phyloP scores from a whole-genome alignment of 176 grass and related monocot genomes.

The Oryza meyeriana region DNA sequence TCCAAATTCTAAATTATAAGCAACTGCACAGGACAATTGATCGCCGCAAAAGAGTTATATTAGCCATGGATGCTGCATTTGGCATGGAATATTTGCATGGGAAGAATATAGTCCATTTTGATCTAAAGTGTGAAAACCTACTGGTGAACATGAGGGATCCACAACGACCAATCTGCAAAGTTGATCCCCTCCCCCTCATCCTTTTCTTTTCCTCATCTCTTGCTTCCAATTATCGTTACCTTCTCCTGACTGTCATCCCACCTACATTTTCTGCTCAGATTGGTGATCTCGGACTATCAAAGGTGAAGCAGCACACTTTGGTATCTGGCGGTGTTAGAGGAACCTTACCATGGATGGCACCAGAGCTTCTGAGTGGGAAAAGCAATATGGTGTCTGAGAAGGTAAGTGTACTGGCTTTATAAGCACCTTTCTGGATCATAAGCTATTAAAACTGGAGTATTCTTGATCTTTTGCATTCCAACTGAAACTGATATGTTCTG shows the following conservation, averaged over 20 bases:
- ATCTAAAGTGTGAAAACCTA: conserved; percentile 97
- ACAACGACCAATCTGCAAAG: conserved; percentile 93
- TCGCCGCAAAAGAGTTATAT: conserved; percentile 92
- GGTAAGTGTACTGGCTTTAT: conserved; percentile 41
- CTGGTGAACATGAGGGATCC: conserved; percentile 97
- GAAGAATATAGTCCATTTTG: conserved; percentile 98
- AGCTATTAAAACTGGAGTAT: conserved; percentile 6
- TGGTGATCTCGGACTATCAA: conserved; percentile 95
- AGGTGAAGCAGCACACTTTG: conserved; percentile 96
- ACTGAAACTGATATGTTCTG: not conserved
- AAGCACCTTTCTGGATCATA: not conserved
- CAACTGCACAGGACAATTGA: conserved; percentile 74
- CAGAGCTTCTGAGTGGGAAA: conserved; percentile 93
- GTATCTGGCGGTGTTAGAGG: conserved; percentile 97
- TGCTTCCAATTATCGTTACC: not conserved
- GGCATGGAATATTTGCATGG: conserved; percentile 99
- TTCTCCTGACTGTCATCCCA: conserved; percentile 19
- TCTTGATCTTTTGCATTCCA: conserved; percentile 5
- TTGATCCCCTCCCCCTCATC: not conserved
- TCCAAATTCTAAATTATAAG: conserved; percentile 24
- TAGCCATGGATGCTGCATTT: conserved; percentile 96
- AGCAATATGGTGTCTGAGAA: conserved; percentile 98
- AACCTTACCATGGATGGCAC: conserved; percentile 99
- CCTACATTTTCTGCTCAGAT: conserved; percentile 53
- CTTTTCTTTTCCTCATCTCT: not conserved